Conservation (phyloP, 2,329 filamentous ascomycete genomes). For the Penicillium sp. region DNA sequence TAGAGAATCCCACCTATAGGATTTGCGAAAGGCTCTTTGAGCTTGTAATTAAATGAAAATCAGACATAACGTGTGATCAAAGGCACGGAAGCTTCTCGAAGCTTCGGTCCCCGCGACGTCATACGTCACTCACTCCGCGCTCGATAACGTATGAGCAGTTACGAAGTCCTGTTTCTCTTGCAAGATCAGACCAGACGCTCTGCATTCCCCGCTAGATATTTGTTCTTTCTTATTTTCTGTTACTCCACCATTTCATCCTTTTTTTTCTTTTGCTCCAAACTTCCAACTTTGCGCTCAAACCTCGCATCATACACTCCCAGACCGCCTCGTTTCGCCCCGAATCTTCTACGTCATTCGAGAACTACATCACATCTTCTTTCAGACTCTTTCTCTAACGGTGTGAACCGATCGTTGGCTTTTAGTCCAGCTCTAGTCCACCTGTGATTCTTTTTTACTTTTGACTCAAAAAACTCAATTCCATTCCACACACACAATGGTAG, state of each 20-base stretch:
- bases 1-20: background rate
- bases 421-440: background rate
- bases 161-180: background rate
- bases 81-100: constrained; percentile 39
- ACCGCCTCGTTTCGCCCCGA: constrained; percentile 17
- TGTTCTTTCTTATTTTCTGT: background rate
- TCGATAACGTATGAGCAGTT: constrained; percentile 1
- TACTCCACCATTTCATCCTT: background rate
- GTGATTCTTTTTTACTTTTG: background rate
- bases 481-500: constrained; percentile 65
- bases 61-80: background rate
- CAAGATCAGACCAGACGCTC: background rate
- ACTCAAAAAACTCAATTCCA: constrained; percentile 10
- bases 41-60: background rate
- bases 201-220: background rate
- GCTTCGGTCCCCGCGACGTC: constrained; percentile 33
- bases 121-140: constrained; percentile 32
- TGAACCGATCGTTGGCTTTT: constrained; percentile 7
- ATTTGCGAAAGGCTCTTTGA: background rate
- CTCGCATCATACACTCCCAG: background rate
- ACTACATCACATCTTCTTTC: constrained; percentile 7
- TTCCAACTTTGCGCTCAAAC: background rate
- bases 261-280: background rate
- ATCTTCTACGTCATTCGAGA: constrained; percentile 40
- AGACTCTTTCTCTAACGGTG: background rate